Base-by-base conservation (phyloP, 75 land plant genomes). In the Pseudotsuga menziesii region DNA sequence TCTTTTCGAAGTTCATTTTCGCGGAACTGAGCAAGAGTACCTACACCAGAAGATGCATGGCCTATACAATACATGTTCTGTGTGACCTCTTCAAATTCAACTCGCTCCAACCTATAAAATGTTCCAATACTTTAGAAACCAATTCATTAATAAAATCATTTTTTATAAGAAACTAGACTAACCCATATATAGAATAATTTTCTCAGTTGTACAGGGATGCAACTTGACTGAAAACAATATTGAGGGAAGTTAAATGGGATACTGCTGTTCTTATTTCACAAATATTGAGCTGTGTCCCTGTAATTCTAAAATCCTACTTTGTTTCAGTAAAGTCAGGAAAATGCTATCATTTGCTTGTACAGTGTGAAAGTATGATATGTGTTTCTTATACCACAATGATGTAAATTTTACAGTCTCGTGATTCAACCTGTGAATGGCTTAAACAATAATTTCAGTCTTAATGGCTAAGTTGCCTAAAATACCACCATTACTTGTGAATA, bases 1-100 rank as follows among this genome's bases (percentile, higher is more conserved):
- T 63, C 39, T 39, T 67, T 67, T 35, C 39, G 72, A 39, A 67
- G 20, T 44, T 67, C 72, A 19, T 67, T 35, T 67, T 67, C 72
- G 19, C 72, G 72, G 39, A 67, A 67, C 20, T 67, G 72, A 29
- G 72, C 72, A 67, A 67, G 72, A 35, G 72, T 67, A 17, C 70
- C 70, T 66, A 66, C 6, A 19, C 70, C 70, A 66, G 70, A 66
- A 66, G 36, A 66, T 66, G 41, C 70, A 66, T 66, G 70, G 11
- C 70, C 70, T 36, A 66, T 66, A 5, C 70, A 66, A 36, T 9
- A 16, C 70, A 66, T 66, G 70, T 36, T 66, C 41, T 66, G 70
- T 36, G 70, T 36, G 48, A 32, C 44, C 48, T 66, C 70, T 39
- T 66, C 70, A 36, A 66, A 66, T 66, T 26, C 70, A 66, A 66